phyloP scores from a whole-genome alignment of 202 grass and related monocot genomes.

The Panicum hallii region DNA sequence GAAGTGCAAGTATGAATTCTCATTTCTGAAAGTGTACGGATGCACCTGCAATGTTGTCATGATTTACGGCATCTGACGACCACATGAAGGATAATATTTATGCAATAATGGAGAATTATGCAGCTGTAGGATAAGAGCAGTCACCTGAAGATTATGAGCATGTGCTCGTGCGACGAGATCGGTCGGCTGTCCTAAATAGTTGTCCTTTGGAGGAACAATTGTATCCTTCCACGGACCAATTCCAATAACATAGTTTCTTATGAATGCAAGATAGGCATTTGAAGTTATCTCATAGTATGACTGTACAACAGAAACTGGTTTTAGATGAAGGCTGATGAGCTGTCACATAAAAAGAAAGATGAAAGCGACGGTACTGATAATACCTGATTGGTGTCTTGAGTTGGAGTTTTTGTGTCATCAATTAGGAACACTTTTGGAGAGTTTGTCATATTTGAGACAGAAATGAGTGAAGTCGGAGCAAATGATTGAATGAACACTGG shows the following conservation, averaged over 20 bases:
- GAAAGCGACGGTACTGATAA: neutral
- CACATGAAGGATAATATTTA: neutral
- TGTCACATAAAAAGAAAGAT: neutral
- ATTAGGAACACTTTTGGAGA: conserved; percentile 86
- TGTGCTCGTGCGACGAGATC: conserved; percentile 89
- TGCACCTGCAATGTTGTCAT: conserved; percentile 58
- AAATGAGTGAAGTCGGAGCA: conserved; percentile 84
- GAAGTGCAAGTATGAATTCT: conserved; percentile 62
- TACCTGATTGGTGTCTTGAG: conserved; percentile 97
- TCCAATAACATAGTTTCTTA: conserved; percentile 77
- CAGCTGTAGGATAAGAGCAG: neutral
- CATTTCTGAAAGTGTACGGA: conserved; percentile 69
- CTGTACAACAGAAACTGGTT: conserved; percentile 48
- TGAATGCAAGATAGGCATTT: conserved; percentile 70
- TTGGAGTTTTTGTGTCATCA: conserved; percentile 61
- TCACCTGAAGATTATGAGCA: conserved; percentile 86
- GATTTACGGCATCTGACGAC: neutral
- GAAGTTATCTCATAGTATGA: conserved; percentile 89
- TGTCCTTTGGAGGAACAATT: conserved; percentile 67
- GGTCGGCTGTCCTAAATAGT: conserved; percentile 59
- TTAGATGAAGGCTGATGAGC: neutral
- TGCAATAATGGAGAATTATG: conserved; percentile 1
- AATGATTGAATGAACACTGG: conserved; percentile 88
- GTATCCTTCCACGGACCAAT: conserved; percentile 99
- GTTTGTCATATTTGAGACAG: conserved; percentile 80